phyloP scores from a whole-genome alignment of 163 green algal genomes.

The Scenedesmus sp. region DNA sequence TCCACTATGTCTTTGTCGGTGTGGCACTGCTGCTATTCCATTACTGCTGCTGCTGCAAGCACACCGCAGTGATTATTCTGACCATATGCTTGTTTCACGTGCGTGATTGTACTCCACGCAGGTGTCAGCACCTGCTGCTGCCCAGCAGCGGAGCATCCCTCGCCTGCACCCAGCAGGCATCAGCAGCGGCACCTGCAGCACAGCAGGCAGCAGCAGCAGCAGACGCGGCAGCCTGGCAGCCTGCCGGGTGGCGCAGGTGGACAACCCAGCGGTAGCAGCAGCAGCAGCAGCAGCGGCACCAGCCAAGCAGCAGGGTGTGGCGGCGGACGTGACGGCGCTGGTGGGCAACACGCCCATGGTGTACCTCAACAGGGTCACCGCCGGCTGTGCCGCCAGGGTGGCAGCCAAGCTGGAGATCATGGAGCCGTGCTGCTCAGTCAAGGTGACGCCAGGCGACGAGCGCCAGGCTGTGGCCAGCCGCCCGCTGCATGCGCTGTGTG shows the following conservation, averaged over 20 bases:
- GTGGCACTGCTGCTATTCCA: not conserved
- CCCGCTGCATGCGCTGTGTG: not conserved
- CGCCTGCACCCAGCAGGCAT: not conserved
- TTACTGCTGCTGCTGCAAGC: not conserved
- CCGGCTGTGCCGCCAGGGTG: slow-evolving; percentile 77
- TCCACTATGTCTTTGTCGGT: not conserved
- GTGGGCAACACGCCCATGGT: slow-evolving; percentile 62
- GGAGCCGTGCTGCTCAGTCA: slow-evolving; percentile 96
- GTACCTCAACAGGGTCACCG: slow-evolving; percentile 93
- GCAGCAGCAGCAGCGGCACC: not conserved
- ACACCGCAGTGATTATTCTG: not conserved
- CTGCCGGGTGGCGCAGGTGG: slow-evolving; percentile 19
- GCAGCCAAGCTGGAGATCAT: slow-evolving; percentile 97
- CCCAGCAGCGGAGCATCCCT: not conserved
- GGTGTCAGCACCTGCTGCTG: not conserved
- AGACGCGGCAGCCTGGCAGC: not conserved
- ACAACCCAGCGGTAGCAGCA: not conserved
- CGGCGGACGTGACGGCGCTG: slow-evolving; percentile 21
- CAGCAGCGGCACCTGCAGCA: slow-evolving; percentile 16
- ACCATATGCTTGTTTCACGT: not conserved
- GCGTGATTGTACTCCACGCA: not conserved
- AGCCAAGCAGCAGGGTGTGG: slow-evolving; percentile 15
- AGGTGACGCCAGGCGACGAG: slow-evolving; percentile 76
- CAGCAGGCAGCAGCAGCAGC: slow-evolving; percentile 19
- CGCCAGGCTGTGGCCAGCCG: not conserved